phyloP scores from a whole-genome alignment of 2,329 filamentous ascomycete species.

The Calonectria hawksworthii region DNA sequence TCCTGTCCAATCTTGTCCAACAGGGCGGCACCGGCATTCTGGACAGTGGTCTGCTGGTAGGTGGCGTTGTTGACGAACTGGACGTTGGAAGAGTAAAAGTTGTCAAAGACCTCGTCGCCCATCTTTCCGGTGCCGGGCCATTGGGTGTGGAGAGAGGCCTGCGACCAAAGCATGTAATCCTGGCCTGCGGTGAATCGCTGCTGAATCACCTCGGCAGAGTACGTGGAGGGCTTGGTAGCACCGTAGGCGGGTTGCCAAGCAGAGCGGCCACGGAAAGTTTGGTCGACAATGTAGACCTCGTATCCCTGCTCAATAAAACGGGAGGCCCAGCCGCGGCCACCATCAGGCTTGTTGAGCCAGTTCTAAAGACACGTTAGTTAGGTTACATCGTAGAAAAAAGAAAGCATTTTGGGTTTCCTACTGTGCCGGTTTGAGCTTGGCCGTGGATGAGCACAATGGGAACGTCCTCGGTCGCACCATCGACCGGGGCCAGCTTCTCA shows the following conservation, averaged over 20 bases:
- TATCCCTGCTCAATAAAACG: constrained; percentile 40
- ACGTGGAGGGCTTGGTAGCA: constrained; percentile 26
- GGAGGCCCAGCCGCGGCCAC: constrained; percentile 40
- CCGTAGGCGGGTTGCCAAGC: constrained; percentile 32
- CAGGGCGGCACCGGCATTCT: constrained; percentile 53
- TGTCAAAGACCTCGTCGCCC: constrained; percentile 38
- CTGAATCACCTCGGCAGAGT: constrained; percentile 37
- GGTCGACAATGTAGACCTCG: constrained; percentile 41
- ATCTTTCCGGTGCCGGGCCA: constrained; percentile 38
- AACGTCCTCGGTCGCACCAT: constrained; percentile 21
- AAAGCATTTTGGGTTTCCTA: constrained; percentile 9
- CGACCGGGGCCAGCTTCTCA: constrained; percentile 34
- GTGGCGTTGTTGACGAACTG: constrained; percentile 39
- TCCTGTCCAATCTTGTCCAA: constrained; percentile 59
- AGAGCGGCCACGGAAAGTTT: constrained; percentile 40
- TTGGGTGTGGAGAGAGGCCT: constrained; percentile 40
- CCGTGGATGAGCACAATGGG: constrained; percentile 43
- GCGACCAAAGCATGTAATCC: constrained; percentile 40
- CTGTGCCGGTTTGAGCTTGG: constrained; percentile 40
- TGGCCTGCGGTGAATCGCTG: constrained; percentile 33
- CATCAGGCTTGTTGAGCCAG: constrained; percentile 42
- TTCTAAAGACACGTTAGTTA: constrained; percentile 32
- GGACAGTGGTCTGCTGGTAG: constrained; percentile 35
- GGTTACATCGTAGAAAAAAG: neutral
- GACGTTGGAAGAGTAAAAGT: constrained; percentile 42